phyloP scores from a whole-genome alignment of 148 eudicot species.

The Rheum nobile region DNA sequence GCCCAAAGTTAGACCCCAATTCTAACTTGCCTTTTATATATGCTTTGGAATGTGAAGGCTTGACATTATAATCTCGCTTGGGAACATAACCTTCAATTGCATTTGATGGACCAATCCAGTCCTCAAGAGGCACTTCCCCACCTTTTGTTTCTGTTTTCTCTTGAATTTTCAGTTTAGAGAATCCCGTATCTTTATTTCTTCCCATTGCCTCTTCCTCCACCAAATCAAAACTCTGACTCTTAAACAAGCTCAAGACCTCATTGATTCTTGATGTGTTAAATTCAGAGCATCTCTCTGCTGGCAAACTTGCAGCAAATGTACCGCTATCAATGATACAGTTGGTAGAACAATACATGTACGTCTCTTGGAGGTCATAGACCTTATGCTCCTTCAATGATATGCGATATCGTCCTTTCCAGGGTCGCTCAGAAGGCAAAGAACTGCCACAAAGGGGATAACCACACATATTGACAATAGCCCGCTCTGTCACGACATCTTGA shows the following conservation, averaged over 20 bases:
- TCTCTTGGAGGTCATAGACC: slow-evolving; percentile 88
- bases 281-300: slow-evolving; percentile 44
- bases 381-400: slow-evolving; percentile 82
- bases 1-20: not conserved
- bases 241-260: slow-evolving; percentile 46
- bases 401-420: slow-evolving; percentile 61
- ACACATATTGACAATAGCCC: slow-evolving; percentile 55
- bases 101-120: slow-evolving; percentile 81
- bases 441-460: slow-evolving; percentile 81
- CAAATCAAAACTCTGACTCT: slow-evolving; percentile 23
- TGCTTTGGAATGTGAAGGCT: slow-evolving; percentile 16
- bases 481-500: slow-evolving; percentile 69
- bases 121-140: slow-evolving; percentile 54
- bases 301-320: slow-evolving; percentile 57
- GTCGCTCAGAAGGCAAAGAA: slow-evolving; percentile 41
- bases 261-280: slow-evolving; percentile 36
- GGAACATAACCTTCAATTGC: slow-evolving; percentile 96
- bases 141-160: slow-evolving; percentile 39
- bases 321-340: slow-evolving; percentile 59
- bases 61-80: slow-evolving; percentile 26
- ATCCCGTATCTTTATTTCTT: slow-evolving; percentile 29
- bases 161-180: slow-evolving; percentile 47
- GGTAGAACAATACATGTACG: slow-evolving; percentile 63
- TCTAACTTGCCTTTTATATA: slow-evolving; percentile 27
- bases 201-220: slow-evolving; percentile 25